Conservation (phyloP, 352 stramenopile species). For the Globisporangium parvum region DNA sequence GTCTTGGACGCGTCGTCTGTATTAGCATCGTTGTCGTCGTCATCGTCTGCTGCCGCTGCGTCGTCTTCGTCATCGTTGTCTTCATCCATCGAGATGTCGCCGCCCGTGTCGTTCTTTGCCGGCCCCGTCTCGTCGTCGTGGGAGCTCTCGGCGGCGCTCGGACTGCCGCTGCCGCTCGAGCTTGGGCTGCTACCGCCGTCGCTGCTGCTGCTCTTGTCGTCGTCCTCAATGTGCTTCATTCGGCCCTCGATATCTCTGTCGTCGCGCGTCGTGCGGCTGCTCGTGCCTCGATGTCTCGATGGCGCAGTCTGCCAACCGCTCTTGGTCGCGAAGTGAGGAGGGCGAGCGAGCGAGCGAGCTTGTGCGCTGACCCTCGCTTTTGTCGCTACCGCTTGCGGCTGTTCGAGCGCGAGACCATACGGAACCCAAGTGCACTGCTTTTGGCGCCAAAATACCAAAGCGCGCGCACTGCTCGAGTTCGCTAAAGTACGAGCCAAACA, state of each 20-base stretch:
- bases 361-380: no score
- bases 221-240: conserved; percentile 23
- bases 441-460: conserved; percentile 1
- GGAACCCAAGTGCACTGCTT: neutral
- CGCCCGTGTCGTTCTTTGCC: conserved; percentile 15
- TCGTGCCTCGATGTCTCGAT: neutral
- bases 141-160: conserved; percentile 19
- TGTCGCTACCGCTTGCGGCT: no score
- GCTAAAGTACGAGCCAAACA: no score
- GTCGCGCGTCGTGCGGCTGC: neutral
- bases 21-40: conserved; percentile 29
- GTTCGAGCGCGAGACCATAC: no score
- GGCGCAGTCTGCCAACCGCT: no score
- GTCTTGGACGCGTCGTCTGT: conserved; percentile 9
- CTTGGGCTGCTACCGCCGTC: conserved; percentile 17
- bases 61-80: conserved; percentile 24
- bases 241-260: neutral
- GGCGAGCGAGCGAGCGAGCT: no score
- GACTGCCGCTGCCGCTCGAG: conserved; percentile 17
- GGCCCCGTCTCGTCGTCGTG: conserved; percentile 6
- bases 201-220: conserved; percentile 26
- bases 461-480: neutral
- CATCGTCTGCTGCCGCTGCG: conserved; percentile 14
- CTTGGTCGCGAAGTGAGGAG: neutral
- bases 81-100: conserved; percentile 21